phyloP scores from a whole-genome alignment of 495 filamentous ascomycete species.

The Paragyromitra xinjiangensis region DNA sequence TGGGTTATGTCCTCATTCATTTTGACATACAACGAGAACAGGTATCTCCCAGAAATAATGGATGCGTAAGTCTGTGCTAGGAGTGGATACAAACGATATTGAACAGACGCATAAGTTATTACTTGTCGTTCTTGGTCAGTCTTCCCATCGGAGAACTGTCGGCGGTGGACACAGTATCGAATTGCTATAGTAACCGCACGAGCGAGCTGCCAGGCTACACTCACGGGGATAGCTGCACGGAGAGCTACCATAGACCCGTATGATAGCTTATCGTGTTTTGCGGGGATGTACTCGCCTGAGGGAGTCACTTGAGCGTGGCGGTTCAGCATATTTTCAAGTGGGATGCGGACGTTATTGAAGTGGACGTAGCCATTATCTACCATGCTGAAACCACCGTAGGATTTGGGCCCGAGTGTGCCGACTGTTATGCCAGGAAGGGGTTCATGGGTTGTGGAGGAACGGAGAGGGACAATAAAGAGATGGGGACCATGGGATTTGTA shows the following conservation, averaged over 20 bases:
- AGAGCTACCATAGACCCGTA: conserved; percentile 80
- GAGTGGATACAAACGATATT: conserved; percentile 72
- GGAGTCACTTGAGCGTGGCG: conserved; percentile 71
- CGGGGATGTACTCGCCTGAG: conserved; percentile 69
- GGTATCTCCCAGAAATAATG: conserved; percentile 75
- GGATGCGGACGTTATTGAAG: conserved; percentile 75
- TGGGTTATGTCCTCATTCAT: conserved; percentile 67
- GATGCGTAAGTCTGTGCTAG: conserved; percentile 77
- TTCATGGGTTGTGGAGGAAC: conserved; percentile 74
- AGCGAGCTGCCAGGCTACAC: conserved; percentile 72
- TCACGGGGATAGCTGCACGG: conserved; percentile 74
- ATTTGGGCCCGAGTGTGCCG: conserved; percentile 79
- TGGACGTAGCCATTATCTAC: conserved; percentile 81
- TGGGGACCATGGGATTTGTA: conserved; percentile 74
- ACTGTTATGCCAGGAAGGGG: conserved; percentile 74
- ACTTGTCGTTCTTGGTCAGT: conserved; percentile 68
- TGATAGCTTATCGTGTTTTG: conserved; percentile 70
- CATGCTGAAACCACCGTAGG: conserved; percentile 70
- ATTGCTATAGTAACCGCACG: conserved; percentile 78
- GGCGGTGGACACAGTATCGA: conserved; percentile 72
- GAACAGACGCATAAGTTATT: conserved; percentile 80
- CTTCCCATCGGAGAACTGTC: conserved; percentile 68
- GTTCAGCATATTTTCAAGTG: conserved; percentile 74
- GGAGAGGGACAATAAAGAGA: conserved; percentile 78
- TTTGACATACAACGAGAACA: conserved; percentile 70